A percentile compares a stretch with the other conserved stretches of the same genome.
These are phyloP conservation scores for Ophiostoma ulmi DNA, from an alignment of 2,329 filamentous ascomycete species.

Conservation along the genomic window DNA sequence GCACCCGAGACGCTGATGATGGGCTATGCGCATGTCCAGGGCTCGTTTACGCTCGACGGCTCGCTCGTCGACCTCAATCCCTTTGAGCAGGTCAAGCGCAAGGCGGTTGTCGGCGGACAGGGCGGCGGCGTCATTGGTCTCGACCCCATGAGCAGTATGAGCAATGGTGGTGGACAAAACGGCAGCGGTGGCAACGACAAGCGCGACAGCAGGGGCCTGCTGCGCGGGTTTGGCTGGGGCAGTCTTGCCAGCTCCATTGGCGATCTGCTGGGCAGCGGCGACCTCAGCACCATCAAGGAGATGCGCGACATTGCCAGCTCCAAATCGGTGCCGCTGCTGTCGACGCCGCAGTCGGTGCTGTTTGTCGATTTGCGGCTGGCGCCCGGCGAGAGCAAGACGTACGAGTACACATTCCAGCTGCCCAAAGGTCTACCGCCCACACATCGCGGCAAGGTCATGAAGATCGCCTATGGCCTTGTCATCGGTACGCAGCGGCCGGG, in stretches of 20 bases:
- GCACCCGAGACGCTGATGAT: slow-evolving; percentile 84
- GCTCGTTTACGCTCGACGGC: slow-evolving; percentile 85
- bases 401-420: slow-evolving; percentile 78
- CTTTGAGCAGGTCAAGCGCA: slow-evolving; percentile 94
- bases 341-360: slow-evolving; percentile 88
- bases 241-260: slow-evolving; percentile 82
- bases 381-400: slow-evolving; percentile 83
- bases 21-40: slow-evolving; percentile 92
- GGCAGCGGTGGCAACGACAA: background rate
- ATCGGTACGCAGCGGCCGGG: slow-evolving; percentile 87
- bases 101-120: slow-evolving; percentile 82
- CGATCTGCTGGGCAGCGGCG: slow-evolving; percentile 77
- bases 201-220: slow-evolving; percentile 66
- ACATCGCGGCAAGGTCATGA: slow-evolving; percentile 87
- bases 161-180: background rate
- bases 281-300: slow-evolving; percentile 89
- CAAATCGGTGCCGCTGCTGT: slow-evolving; percentile 83
- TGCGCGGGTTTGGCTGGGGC: slow-evolving; percentile 76
- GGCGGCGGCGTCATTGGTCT: slow-evolving; percentile 81
- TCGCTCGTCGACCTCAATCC: slow-evolving; percentile 82
- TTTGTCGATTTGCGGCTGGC: slow-evolving; percentile 88
- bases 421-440: slow-evolving; percentile 86
- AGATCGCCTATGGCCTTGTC: slow-evolving; percentile 84
- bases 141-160: slow-evolving; percentile 45
- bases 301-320: slow-evolving; percentile 85